Conservation (phyloP, 2,329 filamentous ascomycete genomes). For the Aspergillus spinulosporus region DNA sequence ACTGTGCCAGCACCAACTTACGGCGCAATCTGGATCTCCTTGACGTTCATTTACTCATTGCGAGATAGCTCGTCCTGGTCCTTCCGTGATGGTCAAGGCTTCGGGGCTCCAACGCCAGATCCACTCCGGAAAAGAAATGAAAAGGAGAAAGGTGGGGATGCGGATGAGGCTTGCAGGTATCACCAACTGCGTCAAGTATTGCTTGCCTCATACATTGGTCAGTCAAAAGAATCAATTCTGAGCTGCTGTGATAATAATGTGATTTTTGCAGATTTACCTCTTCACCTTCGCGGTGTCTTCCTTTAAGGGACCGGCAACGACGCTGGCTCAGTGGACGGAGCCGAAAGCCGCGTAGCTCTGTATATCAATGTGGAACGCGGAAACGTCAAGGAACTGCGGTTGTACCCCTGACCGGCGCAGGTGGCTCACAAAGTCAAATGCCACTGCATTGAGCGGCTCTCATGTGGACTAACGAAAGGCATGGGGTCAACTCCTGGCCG, state of each 20-base stretch:
- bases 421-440: constrained; percentile 19
- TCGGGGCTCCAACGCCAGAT: constrained; percentile 1
- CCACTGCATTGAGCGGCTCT: constrained; percentile 11
- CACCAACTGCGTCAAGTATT: constrained; percentile 17
- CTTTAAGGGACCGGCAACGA: constrained; percentile 8
- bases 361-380: constrained; percentile 19
- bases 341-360: constrained; percentile 9
- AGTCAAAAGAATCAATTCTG: constrained; percentile 12
- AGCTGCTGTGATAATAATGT: constrained; percentile 25
- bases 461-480: constrained; percentile 12
- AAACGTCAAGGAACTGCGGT: constrained; percentile 20
- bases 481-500: constrained; percentile 8
- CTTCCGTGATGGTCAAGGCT: constrained; percentile 1
- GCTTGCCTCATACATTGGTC: constrained; percentile 21
- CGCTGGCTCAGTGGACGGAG: constrained; percentile 13
- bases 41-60: constrained; percentile 10
- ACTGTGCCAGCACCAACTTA: constrained; percentile 12
- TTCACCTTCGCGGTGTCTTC: constrained; percentile 14
- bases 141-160: constrained; percentile 10
- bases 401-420: constrained; percentile 20
- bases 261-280: constrained; percentile 25
- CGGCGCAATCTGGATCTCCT: constrained; percentile 1
- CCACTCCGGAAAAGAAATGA: constrained; percentile 1
- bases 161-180: constrained; percentile 13
- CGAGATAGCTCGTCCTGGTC: constrained; percentile 1